phyloP scores from a whole-genome alignment of 768 basidiomycete genomes.

The Brasilioporus rufonigricans region DNA sequence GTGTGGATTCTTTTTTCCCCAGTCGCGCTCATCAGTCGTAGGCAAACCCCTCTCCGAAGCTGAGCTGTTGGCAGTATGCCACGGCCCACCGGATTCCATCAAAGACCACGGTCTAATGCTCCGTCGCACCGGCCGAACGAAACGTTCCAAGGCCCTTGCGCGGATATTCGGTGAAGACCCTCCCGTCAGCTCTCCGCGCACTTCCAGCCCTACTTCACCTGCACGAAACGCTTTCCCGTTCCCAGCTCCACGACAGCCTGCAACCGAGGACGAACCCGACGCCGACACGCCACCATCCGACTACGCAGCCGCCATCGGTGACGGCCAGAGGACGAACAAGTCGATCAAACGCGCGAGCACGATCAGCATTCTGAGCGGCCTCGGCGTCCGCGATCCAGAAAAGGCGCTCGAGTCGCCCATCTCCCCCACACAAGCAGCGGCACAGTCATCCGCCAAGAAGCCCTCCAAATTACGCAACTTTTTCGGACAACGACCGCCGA shows the following conservation, averaged over 20 bases:
- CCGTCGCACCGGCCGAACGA: constrained; percentile 49
- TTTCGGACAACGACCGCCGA: constrained; percentile 96
- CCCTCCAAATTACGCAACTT: constrained; percentile 87
- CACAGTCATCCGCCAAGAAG: constrained; percentile 32
- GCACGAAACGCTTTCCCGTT: constrained; percentile 16
- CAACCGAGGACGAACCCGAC: constrained; percentile 39
- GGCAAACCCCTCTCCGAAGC: constrained; percentile 78
- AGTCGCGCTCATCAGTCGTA: constrained; percentile 23
- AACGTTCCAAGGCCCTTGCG: constrained; percentile 41
- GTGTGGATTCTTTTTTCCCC: constrained; percentile 15
- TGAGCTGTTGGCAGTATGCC: constrained; percentile 80
- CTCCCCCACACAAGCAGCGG: constrained; percentile 41
- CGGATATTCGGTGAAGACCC: constrained; percentile 49
- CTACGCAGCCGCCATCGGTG: constrained; percentile 23
- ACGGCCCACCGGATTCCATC: constrained; percentile 71
- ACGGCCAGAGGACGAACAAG: constrained; percentile 27
- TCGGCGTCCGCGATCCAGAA: constrained; percentile 84
- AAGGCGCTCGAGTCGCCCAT: constrained; percentile 56
- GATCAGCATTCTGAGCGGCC: constrained; percentile 89
- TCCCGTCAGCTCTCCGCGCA: constrained; percentile 23
- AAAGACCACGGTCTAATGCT: constrained; percentile 80
- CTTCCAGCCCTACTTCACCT: constrained; percentile 37
- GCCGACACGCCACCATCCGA: constrained; percentile 33
- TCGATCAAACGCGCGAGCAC: constrained; percentile 83
- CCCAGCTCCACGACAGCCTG: constrained; percentile 7